Evolutionary conservation across 1,139 yeast species (phyloP), one percentile per base, ranked within the genome.

Genomic region (Geotrichum candidum): DNA sequence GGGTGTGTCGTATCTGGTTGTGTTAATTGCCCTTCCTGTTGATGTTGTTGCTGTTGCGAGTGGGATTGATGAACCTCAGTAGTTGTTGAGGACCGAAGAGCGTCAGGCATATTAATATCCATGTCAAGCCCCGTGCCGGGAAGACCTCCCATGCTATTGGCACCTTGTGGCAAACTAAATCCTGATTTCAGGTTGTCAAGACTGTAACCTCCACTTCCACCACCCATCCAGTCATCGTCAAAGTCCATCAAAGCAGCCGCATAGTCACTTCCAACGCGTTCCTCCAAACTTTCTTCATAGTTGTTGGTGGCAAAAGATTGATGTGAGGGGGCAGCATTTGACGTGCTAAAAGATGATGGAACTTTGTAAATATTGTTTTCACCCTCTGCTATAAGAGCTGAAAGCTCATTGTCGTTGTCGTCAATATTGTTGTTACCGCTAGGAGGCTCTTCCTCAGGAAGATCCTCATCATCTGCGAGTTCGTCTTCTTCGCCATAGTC

Each of bases 401-500:
- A 50, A 3, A 60, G 35, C 11, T 55, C 73, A 15, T 70, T 74
- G 4, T 67, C 75, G 9, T 68, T 75, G 23, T 69, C 74, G 27
- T 67, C 72, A 9, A 63, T 70, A 11, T 61, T 68, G 41, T 66
- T 51, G 51, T 65, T 61, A 38, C 65, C 65, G 45, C 59, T 51
- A 9, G 66, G 57, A 53, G 66, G 65, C 38, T 76, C 81, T 63
- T 81, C 84, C n/a, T 76, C 80, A 0, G 82, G 80, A 7, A 77
- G 66, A 57, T 84, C 90, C 54, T 70, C 76, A 60, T 90, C 97
- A 56, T 91, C 98, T 0, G 98, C 98, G 62, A 94, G 78, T 73
- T 92, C 97, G 68, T 92, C 98, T 67, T 90, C 96, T 71, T 90
- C 97, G 70, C 90, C 97, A 72, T 89, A 94, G 74, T 94, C 98